Conservation (phyloP, 2,329 filamentous ascomycete genomes). For the Paraconiothyrium sp. region DNA sequence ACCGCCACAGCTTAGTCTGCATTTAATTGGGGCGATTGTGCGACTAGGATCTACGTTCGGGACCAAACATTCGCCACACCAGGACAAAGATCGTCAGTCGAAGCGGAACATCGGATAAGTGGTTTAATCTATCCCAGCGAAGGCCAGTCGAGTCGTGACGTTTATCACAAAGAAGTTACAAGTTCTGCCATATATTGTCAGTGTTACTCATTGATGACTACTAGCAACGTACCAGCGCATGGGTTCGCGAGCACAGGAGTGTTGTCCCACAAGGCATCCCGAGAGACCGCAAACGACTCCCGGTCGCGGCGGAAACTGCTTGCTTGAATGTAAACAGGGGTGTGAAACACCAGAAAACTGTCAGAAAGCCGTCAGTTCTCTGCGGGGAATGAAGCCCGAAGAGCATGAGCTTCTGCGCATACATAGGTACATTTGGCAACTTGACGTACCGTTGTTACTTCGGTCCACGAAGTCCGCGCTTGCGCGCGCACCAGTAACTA, state of each 20-base stretch:
- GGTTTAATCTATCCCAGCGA: constrained; percentile 2
- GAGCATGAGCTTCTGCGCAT: neutral
- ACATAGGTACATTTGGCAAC: neutral
- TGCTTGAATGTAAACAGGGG: neutral
- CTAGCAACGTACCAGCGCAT: constrained; percentile 2
- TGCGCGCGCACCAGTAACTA: constrained; percentile 2
- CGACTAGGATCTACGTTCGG: constrained; percentile 11
- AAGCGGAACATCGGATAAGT: constrained; percentile 9
- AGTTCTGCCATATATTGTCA: constrained; percentile 1
- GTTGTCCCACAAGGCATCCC: constrained; percentile 3
- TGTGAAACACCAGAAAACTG: neutral
- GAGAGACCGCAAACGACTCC: neutral
- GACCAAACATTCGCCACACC: constrained; percentile 3
- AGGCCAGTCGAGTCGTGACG: neutral
- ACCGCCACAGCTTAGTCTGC: constrained; percentile 3
- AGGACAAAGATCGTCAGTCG: neutral
- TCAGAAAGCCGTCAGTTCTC: constrained; percentile 1
- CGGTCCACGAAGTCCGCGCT: neutral
- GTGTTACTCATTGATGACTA: neutral
- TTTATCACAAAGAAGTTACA: neutral
- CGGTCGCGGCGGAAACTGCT: neutral
- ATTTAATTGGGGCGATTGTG: constrained; percentile 8
- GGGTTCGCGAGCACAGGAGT: neutral
- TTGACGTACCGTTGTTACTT: constrained; percentile 3
- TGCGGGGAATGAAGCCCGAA: neutral